Percentiles rank a stretch among this genome's conserved stretches.
Conservation (phyloP, 129 eudicot genomes). For the Mikania micrantha region DNA sequence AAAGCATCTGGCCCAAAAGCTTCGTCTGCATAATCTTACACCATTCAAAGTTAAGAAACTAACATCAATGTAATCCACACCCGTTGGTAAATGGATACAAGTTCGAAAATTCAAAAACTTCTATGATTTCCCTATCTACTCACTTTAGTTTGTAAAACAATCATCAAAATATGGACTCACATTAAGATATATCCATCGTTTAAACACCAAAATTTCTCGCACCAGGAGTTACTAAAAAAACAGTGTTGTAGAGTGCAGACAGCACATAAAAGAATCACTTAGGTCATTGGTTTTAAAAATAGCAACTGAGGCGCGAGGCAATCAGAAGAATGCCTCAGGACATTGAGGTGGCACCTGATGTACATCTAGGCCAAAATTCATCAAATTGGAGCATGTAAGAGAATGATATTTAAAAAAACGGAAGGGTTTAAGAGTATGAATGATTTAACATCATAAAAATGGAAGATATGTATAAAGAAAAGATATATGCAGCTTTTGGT, state of each 20-base stretch:
- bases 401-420: no score
- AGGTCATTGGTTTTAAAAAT: no score
- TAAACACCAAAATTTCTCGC: background rate
- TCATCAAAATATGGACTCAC: background rate
- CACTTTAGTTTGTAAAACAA: background rate
- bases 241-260: background rate
- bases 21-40: conserved; percentile 50
- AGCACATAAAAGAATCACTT: background rate
- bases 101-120: background rate
- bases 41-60: background rate
- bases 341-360: no score
- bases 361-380: no score
- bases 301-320: no score
- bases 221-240: background rate
- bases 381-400: no score
- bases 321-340: no score
- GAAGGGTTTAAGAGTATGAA: no score
- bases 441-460: no score
- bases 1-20: conserved; percentile 94
- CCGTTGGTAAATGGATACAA: background rate
- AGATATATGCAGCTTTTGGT: no score
- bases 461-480: no score
- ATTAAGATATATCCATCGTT: background rate
- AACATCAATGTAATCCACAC: background rate
- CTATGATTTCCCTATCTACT: background rate